Percentiles rank a stretch among this genome's conserved stretches.
Evolutionary conservation across 1,139 yeast species (phyloP).

Genomic region (Yamadazyma trypodendri): DNA sequence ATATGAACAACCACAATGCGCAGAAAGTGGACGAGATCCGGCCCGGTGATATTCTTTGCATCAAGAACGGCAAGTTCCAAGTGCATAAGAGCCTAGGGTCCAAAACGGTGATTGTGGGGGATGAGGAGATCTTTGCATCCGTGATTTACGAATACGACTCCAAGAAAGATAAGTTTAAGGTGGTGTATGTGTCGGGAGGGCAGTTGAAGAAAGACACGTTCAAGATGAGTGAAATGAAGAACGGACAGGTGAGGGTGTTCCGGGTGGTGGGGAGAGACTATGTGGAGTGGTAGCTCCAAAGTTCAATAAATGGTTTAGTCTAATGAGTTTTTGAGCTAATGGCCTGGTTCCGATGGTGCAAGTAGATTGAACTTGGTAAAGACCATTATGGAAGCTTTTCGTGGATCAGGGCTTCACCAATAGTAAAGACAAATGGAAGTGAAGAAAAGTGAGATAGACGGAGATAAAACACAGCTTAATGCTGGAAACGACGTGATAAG

Average conservation of each 20-base stretch:
- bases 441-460: no score
- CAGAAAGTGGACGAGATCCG: slow-evolving; percentile 61
- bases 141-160: slow-evolving; percentile 70
- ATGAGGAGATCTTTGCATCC: slow-evolving; percentile 31
- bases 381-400: no score
- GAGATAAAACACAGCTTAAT: no score
- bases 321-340: no score
- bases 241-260: slow-evolving; percentile 78
- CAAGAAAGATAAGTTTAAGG: slow-evolving; percentile 72
- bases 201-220: slow-evolving; percentile 61
- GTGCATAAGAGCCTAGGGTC: slow-evolving; percentile 64
- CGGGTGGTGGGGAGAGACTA: slow-evolving; percentile 34
- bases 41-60: slow-evolving; percentile 82
- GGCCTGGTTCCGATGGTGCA: no score
- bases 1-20: slow-evolving; percentile 45
- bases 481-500: no score
- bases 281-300: slow-evolving; percentile 13
- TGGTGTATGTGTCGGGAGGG: slow-evolving; percentile 61
- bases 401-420: no score
- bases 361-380: no score
- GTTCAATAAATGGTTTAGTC: no score
- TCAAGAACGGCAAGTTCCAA: slow-evolving; percentile 71
- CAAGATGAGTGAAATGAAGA: slow-evolving; percentile 67
- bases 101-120: slow-evolving; percentile 43
- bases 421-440: no score